These are phyloP conservation scores for Leccinum subrobustum DNA, from an alignment of 1,284 basidiomycete species.

Conservation along the genomic window DNA sequence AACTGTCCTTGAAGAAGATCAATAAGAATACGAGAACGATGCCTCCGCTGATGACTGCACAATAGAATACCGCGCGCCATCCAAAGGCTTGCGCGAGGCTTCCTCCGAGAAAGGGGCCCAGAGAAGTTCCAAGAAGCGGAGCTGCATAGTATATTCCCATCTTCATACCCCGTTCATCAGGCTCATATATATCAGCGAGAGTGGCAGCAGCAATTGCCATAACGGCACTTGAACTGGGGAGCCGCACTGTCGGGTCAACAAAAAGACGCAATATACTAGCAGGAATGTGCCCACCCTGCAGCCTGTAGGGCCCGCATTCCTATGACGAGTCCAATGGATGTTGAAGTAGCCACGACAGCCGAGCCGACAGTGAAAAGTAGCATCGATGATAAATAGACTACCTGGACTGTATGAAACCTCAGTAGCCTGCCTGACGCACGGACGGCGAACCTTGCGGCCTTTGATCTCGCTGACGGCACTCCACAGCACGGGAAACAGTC, in stretches of 20 bases:
- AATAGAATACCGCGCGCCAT: slow-evolving; percentile 87
- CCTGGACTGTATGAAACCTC: slow-evolving; percentile 34
- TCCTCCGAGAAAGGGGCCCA: slow-evolving; percentile 76
- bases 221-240: slow-evolving; percentile 68
- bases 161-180: slow-evolving; percentile 74
- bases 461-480: slow-evolving; percentile 75
- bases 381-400: slow-evolving; percentile 67
- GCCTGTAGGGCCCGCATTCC: slow-evolving; percentile 72
- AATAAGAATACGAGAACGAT: slow-evolving; percentile 57
- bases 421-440: background rate
- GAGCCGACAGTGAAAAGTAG: slow-evolving; percentile 64
- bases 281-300: slow-evolving; percentile 42
- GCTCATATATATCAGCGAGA: slow-evolving; percentile 81
- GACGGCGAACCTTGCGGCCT: slow-evolving; percentile 63
- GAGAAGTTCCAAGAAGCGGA: slow-evolving; percentile 55
- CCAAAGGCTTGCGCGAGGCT: slow-evolving; percentile 64
- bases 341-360: slow-evolving; percentile 61
- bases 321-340: slow-evolving; percentile 68
- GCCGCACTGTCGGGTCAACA: background rate
- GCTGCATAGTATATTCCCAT: slow-evolving; percentile 78
- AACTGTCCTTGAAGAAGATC: slow-evolving; percentile 78
- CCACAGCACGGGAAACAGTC: slow-evolving; percentile 69
- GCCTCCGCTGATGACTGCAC: slow-evolving; percentile 64
- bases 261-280: background rate
- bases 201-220: slow-evolving; percentile 80